Evolutionary conservation across 106 monocot species (phyloP), one percentile per base, ranked within the genome.

Genomic region (Acorus calamus): DNA sequence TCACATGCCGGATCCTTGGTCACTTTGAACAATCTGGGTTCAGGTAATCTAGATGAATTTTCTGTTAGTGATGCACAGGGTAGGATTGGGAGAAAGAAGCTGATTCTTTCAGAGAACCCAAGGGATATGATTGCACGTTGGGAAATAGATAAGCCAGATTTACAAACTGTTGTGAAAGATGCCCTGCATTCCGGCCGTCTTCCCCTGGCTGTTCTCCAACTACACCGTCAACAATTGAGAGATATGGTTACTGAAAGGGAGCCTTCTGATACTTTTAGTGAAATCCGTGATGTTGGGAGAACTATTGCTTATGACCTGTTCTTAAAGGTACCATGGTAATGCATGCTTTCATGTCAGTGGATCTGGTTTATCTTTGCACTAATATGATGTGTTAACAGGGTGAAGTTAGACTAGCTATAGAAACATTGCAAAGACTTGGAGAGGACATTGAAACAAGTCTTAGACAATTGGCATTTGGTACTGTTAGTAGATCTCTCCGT

Each of bases 221-320:
- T 98, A 53, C 91, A 87, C 54, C 79, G 91, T 69, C 72, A 81
- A 49, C 84, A 57, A 46, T 76, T 69, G 46, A 79, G 68, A 61
- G 72, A 85, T 67, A 63, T 73, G 66, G 74, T 44, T n/a, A 57
- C 68, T 69, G 76, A 70, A 50, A 74, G 86, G 62, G 77, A 79
- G 43, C 49, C 68, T 72, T 58, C 56, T 61, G 87, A 98, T 73
- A 77, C 68, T 65, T 98, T 98, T 69, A 74, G 53, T 77, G 83
- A 84, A 81, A 73, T 98, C 64, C 64, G 79, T 66, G 76, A 78
- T 53, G 74, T 83, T 73, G 96, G 96, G 62, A 82, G 74, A 69
- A 70, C 79, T 61, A 88, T 98, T 74, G 85, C 79, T 61, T 98
- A 98, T 83, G 91, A 86, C 67, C 69, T 98, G 52, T 88, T 98